These are phyloP conservation scores for Zygosaccharomyces gambellarensis DNA, from an alignment of 805 yeast genomes.

Conservation along the genomic window DNA sequence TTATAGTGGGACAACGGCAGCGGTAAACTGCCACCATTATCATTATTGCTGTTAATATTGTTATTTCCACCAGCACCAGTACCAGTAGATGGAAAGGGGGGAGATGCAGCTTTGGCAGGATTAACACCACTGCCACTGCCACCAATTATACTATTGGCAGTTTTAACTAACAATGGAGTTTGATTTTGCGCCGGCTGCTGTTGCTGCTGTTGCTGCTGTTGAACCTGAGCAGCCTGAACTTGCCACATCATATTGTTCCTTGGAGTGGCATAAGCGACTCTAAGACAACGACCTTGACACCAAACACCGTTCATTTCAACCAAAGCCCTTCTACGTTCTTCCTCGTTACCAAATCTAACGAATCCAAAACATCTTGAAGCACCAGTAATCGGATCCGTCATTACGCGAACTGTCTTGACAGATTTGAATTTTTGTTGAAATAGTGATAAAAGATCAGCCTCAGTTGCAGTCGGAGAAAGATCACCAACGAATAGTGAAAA, in stretches of 20 bases:
- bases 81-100: background rate
- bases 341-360: conserved; percentile 67
- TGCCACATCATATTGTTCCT: conserved; percentile 40
- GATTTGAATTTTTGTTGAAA: conserved; percentile 63
- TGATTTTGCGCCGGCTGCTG: conserved; percentile 6
- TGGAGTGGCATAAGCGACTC: conserved; percentile 79
- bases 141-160: conserved; percentile 11
- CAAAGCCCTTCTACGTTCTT: conserved; percentile 62
- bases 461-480: conserved; percentile 70
- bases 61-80: conserved; percentile 2
- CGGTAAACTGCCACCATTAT: conserved; percentile 7
- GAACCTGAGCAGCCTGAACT: conserved; percentile 20
- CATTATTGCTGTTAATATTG: background rate
- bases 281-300: conserved; percentile 71
- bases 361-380: conserved; percentile 77
- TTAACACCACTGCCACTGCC: background rate
- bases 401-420: conserved; percentile 74
- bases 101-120: background rate
- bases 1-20: conserved; percentile 11
- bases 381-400: conserved; percentile 81
- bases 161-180: conserved; percentile 14
- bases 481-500: conserved; percentile 80
- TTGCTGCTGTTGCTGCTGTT: conserved; percentile 12
- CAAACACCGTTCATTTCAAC: conserved; percentile 73
- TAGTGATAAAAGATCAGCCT: conserved; percentile 67